Percentiles rank a stretch among this genome's conserved stretches.
Conservation (phyloP, 1,284 basidiomycete genomes). For the Pascua sp. region DNA sequence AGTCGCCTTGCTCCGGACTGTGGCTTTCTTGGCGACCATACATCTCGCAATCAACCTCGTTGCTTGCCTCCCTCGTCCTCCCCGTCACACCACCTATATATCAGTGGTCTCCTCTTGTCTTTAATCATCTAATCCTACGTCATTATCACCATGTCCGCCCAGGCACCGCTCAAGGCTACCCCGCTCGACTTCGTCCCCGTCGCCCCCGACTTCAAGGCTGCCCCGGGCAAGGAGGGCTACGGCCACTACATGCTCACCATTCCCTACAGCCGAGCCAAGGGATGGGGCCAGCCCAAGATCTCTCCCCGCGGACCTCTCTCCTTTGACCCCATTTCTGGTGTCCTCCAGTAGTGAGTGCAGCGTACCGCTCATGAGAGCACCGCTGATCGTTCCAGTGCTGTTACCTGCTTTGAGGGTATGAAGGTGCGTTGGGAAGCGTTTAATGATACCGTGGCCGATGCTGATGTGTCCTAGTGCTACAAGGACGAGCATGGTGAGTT, state of each 20-base stretch:
- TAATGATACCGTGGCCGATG: not conserved
- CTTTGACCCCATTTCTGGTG: slow-evolving; percentile 43
- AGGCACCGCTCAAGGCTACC: slow-evolving; percentile 28
- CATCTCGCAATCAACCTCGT: too few species aligned
- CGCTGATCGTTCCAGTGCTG: slow-evolving; percentile 20
- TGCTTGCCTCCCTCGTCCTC: too few species aligned
- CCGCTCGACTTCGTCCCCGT: slow-evolving; percentile 41
- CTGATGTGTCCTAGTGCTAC: slow-evolving; percentile 33
- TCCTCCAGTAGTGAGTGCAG: slow-evolving; percentile 37
- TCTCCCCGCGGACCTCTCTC: slow-evolving; percentile 31
- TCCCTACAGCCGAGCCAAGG: slow-evolving; percentile 24
- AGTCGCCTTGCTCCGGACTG: too few species aligned
- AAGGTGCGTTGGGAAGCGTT: slow-evolving; percentile 28
- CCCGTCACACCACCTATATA: not conserved
- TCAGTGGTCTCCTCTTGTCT: not conserved
- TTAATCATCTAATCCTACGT: not conserved
- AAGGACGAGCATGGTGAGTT: slow-evolving; percentile 33
- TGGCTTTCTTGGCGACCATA: too few species aligned
- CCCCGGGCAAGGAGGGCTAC: slow-evolving; percentile 15
- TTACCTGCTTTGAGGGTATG: slow-evolving; percentile 50
- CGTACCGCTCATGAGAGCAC: not conserved
- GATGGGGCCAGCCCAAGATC: slow-evolving; percentile 47
- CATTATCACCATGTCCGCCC: slow-evolving; percentile 4
- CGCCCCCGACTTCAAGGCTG: slow-evolving; percentile 27
- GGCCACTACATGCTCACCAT: slow-evolving; percentile 39